Conservation (phyloP, 306 rosid genomes). For the Delonix regia region DNA sequence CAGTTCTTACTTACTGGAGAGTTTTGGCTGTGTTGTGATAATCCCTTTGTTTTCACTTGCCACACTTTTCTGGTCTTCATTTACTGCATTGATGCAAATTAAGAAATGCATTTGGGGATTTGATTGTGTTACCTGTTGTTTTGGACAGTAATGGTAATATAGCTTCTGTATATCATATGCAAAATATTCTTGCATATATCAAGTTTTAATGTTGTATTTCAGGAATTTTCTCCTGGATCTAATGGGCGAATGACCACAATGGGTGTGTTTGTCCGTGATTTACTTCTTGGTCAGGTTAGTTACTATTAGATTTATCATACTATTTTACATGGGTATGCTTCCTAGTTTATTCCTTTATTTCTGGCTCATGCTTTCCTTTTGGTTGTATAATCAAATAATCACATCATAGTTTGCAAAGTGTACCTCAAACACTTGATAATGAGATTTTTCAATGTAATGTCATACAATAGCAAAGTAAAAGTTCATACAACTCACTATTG, state of each 20-base stretch:
- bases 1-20: neutral
- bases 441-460: constrained; percentile 32
- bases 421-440: constrained; percentile 31
- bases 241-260: constrained; percentile 92
- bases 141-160: constrained; percentile 18
- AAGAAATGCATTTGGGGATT: neutral
- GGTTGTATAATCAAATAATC: constrained; percentile 41
- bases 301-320: constrained; percentile 2
- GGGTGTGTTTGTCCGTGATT: constrained; percentile 94
- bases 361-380: constrained; percentile 2
- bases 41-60: neutral
- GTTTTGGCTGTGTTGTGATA: neutral
- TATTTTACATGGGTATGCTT: constrained; percentile 18
- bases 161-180: constrained; percentile 1
- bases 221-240: constrained; percentile 99
- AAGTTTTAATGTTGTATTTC: constrained; percentile 39
- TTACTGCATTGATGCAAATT: neutral
- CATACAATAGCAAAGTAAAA: constrained; percentile 33
- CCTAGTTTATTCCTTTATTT: constrained; percentile 16
- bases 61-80: neutral
- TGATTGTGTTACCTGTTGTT: neutral
- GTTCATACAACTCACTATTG: constrained; percentile 41
- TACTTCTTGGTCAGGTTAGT: constrained; percentile 98
- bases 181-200: constrained; percentile 29
- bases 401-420: constrained; percentile 27